Evolutionary conservation across 495 filamentous ascomycete genomes (phyloP), one percentile per base, ranked within the genome.

Genomic region (Hypoxylon perforatum): DNA sequence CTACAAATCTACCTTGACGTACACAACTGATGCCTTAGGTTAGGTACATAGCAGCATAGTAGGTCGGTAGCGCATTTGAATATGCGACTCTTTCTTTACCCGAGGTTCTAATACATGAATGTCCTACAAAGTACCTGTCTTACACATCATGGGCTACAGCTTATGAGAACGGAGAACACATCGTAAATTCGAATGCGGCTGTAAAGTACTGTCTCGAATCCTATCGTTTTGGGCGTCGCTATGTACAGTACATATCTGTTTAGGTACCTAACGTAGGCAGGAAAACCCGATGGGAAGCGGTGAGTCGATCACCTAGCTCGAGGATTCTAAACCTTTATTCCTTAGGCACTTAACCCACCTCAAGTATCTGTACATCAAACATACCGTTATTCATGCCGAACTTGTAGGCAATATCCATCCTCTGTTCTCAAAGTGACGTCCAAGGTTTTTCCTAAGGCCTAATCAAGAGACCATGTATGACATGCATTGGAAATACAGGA

Each of bases 271-370:
- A 38, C 42, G 41, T 55, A 42, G 15, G 15, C 35, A 39, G 33
- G 21, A 17, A 57, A 33, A 53, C 35, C 41, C 54, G 67, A 57
- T 51, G 19, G 66, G 54, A 60, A 64, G 66, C 66, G 66, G 66
- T 69, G 66, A n/a, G n/a, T 64, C 57, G 33, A 28, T 55, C 28
- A 12, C 47, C 22, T n/a, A 33, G 30, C 15, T 2, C 39, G 48
- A 41, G 30, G 51, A 52, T 53, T 45, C 19, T 47, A 67, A 45
- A 14, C 39, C 30, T 33, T n/a, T n/a, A n/a, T n/a, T 33, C 30
- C 30, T 33, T 9, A 33, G 30, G 30, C 8, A 33, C 30, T 19
- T 38, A 42, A 44, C 41, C 41, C 2, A 21, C 17, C n/a, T 44
- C 1, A 21, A 39, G 18, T 42, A 28, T 14, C 30, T 30, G 36